Base-by-base conservation (phyloP, 805 yeast genomes). In the Metschnikowia henanensis region DNA sequence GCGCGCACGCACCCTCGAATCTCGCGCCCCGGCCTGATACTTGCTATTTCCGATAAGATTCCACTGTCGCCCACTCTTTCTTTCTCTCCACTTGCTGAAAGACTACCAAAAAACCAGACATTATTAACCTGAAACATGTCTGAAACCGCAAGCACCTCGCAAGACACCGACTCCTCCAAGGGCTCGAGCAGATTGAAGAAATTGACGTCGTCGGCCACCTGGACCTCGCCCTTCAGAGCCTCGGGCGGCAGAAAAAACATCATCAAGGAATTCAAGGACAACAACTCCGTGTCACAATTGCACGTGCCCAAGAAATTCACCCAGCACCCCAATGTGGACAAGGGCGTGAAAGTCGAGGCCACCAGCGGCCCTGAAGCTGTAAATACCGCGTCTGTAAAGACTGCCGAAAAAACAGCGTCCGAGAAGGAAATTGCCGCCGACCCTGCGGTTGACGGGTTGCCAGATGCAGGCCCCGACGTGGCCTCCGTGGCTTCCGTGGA, bases 161-260 rank as follows among this genome's bases (percentile, higher is more conserved):
- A 37, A 17, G 47, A 45, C 19, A 21, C 46, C 10, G 48, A 39
- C 41, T 22, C 29, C 19, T 41, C 49, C 35, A 50, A 42, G 19
- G 52, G 52, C 23, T 42, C 53, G 15, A 33, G 42, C 44, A 46
- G 47, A 35, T 51, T 53, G 57, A 53, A 53, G 45, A 41, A 47
- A 38, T 49, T 50, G 49, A 38, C 56, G n/a, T 51, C 64, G 21
- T 58, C 62, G 30, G 49, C 59, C 19, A 60, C 64, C 2, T 71
- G 75, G 75, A 62, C 64, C 12, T 70, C 75, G 5, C 76, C 75
- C n/a, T 71, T 71, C 37, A 61, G 76, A 54, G 47, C 56, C 21
- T 36, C 58, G 9, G 47, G 55, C 5, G 23, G 50, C 30, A 57
- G 51, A 37, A 64, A 62, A 55, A 68, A 64, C 52, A 62, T 65